Percentiles rank a stretch among this genome's conserved stretches.
phyloP scores from a whole-genome alignment of 768 basidiomycete genomes.

The Rhodotorula babjevae region DNA sequence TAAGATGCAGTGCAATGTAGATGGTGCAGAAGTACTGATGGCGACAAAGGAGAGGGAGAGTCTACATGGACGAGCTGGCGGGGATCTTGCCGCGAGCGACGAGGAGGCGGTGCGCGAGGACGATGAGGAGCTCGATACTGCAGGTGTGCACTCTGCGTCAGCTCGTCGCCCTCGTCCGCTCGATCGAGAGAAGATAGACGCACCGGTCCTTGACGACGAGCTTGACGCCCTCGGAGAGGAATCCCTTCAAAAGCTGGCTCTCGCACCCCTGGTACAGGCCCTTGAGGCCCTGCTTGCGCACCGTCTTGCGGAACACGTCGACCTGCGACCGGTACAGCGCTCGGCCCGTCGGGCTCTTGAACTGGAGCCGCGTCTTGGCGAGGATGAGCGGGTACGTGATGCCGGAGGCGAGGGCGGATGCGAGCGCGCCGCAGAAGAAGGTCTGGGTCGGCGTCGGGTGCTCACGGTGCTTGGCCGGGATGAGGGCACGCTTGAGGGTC shows the following conservation, averaged over 20 bases:
- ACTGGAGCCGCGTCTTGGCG: constrained; percentile 51
- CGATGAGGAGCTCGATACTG: constrained; percentile 16
- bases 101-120: constrained; percentile 9
- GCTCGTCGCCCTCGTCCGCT: background rate
- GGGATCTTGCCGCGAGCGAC: background rate
- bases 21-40: background rate
- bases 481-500: constrained; percentile 51
- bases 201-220: constrained; percentile 60
- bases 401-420: constrained; percentile 54
- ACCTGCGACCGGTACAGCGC: constrained; percentile 33
- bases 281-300: constrained; percentile 43
- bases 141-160: background rate
- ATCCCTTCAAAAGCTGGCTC: constrained; percentile 50
- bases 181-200: background rate
- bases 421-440: constrained; percentile 58
- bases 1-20: background rate
- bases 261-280: constrained; percentile 47
- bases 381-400: constrained; percentile 60
- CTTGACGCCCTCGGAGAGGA: constrained; percentile 58
- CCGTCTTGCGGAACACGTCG: constrained; percentile 38
- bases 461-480: constrained; percentile 41
- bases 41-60: too few species aligned
- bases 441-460: constrained; percentile 53
- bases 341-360: constrained; percentile 40
- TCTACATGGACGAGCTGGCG: background rate